Base-by-base conservation (phyloP, 2,329 filamentous ascomycete species). In the Alternaria dauci region DNA sequence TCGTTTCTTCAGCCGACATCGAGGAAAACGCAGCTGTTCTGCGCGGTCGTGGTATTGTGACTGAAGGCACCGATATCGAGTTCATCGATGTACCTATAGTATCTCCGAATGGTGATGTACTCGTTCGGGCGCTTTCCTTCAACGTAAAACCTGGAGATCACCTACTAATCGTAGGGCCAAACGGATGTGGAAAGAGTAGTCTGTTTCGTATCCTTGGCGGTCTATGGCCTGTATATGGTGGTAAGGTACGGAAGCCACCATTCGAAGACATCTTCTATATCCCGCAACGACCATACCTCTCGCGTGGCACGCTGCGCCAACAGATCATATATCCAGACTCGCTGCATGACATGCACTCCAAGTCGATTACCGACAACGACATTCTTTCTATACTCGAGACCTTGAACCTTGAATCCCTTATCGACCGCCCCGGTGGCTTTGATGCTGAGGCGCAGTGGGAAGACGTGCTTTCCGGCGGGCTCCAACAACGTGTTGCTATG, bases 191-290 rank as follows among this genome's bases (percentile, higher is more conserved):
- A 42, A 99, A 99, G 79, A 97, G 93, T 0, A 96, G 91, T 16
- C 85, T 99, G 3, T 99, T 99, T 86, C 89, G 95, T 38, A 99
- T 99, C 69, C 87, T 99, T 1, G 95, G 95, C 62, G 95, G 95
- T 0, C 84, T 99, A 3, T 99, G 95, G 95, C 95, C 95, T 16
- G 95, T 98, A 12, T 99, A 99, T 78, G 94, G 95, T 66, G 95
- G 95, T 52, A 93, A 88, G 1, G 95, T 99, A 20, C 86, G 92
- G 72, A 98, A 98, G 78, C 95, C 95, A 1, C 89, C 91, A 2
- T 95, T 94, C 72, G 89, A 92, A 68, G 91, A 95, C 76, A 98
- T 99, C 75, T 99, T 98, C 81, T 99, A 99, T 81, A 96, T 99
- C 66, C 95, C 95, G 0, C 95, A 99, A 75, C 89, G 95, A 2